Evolutionary conservation across 2,329 filamentous ascomycete genomes (phyloP).

Genomic region (Calonectria honghensis): DNA sequence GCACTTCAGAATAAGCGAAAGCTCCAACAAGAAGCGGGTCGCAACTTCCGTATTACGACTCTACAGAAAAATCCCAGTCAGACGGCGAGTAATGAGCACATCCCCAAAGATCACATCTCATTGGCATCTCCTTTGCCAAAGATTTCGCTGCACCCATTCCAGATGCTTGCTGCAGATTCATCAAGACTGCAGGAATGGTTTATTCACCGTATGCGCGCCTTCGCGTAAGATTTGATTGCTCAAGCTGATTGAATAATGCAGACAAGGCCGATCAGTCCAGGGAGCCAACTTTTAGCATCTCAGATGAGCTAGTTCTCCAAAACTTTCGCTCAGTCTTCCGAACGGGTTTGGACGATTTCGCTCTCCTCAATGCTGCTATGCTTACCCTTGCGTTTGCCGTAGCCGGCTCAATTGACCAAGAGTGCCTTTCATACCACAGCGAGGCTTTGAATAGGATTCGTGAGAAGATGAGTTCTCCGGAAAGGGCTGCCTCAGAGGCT

Average conservation of each 20-base stretch:
- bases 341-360: constrained; percentile 58
- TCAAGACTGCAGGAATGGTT: constrained; percentile 41
- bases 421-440: constrained; percentile 61
- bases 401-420: constrained; percentile 53
- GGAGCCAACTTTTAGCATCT: constrained; percentile 62
- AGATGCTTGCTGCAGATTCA: constrained; percentile 39
- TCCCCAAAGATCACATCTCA: not conserved
- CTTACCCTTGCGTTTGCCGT: constrained; percentile 61
- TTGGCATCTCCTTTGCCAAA: not conserved
- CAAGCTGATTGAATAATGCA: not conserved
- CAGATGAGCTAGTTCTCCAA: constrained; percentile 61
- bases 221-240: not conserved
- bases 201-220: constrained; percentile 28
- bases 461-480: constrained; percentile 56
- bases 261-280: constrained; percentile 53
- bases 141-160: constrained; percentile 37
- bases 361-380: constrained; percentile 63
- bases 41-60: constrained; percentile 38
- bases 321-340: constrained; percentile 61
- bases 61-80: not conserved
- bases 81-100: not conserved
- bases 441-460: constrained; percentile 59
- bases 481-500: constrained; percentile 57
- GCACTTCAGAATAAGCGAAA: constrained; percentile 44
- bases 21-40: constrained; percentile 13